Evolutionary conservation across 2,329 filamentous ascomycete species (phyloP), one percentile per base, ranked within the genome.

Genomic region (Colletotrichum costaricense): DNA sequence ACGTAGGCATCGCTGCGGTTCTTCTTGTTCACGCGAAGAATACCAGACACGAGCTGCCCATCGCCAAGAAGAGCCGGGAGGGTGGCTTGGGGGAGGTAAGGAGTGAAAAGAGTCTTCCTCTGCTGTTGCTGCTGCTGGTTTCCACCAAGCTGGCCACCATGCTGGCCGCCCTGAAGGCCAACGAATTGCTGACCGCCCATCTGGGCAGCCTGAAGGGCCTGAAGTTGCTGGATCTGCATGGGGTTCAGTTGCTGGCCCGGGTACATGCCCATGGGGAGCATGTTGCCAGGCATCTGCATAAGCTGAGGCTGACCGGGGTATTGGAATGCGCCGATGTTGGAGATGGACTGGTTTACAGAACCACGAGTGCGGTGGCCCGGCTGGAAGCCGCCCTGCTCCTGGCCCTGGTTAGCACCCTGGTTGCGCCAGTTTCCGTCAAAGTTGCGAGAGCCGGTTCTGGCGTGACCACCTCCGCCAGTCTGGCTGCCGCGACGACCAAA

Each of bases 401-500:
- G 93, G 76, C 91, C 91, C 83, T 94, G 92, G 79, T 88, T 88
- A 76, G 89, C 87, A 76, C 80, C 80, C 77, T 94, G 95, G 79
- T 95, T 97, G 79, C 97, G 94, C 97, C 97, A 99, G 84, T 99
- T 99, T 79, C 95, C 93, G 77, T 99, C 97, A 80, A 98, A 98
- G 84, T 98, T 99, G 75, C 97, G 92, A 28, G 97, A 99, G 12
- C 91, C 91, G 38, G 92, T 93, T 75, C 97, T 91, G 75, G 90
- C 92, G 81, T 99, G 97, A 69, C 94, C 93, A 55, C 93, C 94
- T 78, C 93, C 92, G 57, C 42, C 42, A 49, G 60, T 70, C 42
- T 69, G 60, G 73, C 66, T 75, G 28, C 74, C 73, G 77, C 94
- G 93, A 74, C 94, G 93, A 77, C 91, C 88, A 80, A 95, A 93